Base-by-base conservation (phyloP, 257 asterid species). In the Scutellaria galericulata region DNA sequence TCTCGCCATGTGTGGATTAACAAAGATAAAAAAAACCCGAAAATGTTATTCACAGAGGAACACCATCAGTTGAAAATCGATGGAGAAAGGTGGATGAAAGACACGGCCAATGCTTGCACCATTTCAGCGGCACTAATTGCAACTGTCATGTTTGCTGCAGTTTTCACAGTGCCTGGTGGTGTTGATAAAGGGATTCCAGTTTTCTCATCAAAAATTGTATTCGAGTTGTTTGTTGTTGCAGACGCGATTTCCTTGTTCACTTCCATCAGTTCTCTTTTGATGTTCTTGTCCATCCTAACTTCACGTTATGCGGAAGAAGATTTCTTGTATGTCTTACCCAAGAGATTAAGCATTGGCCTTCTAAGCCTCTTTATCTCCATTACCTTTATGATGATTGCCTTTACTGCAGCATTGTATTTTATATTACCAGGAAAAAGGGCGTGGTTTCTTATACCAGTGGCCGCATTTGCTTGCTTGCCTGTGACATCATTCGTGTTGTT, bases 1-100 rank as follows among this genome's bases (percentile, higher is more conserved):
- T 0, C 11, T 1, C 39, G 10, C 0, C 0, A 0, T n/a, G n/a
- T n/a, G n/a, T n/a, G n/a, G n/a, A n/a, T n/a, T n/a, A 81, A 73
- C 47, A 5, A 2, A 0, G 18, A 1, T 0, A 24, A 12, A 0
- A 15, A 68, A 59, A 73, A 75, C 6, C 77, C 85, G 0, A 24
- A 69, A 11, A 66, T 18, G 72, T 1, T 81, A 14, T 81, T 77
- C 57, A 68, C 65, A 1, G 27, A 77, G 52, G 65, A 73, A 13
- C 85, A 81, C 65, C 7, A 3, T 0, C 9, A 31, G 37, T 12
- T 81, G 35, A 72, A 59, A 60, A 39, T 8, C 1, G 68, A 66
- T 0, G 83, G 80, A 37, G 82, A 70, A 61, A 47, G 2, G 31
- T 78, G 83, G 85, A 66, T 74, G 81, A 81, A 72, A 47, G 76